Conservation (phyloP, 352 stramenopile genomes). For the Pythium insidiosum region DNA sequence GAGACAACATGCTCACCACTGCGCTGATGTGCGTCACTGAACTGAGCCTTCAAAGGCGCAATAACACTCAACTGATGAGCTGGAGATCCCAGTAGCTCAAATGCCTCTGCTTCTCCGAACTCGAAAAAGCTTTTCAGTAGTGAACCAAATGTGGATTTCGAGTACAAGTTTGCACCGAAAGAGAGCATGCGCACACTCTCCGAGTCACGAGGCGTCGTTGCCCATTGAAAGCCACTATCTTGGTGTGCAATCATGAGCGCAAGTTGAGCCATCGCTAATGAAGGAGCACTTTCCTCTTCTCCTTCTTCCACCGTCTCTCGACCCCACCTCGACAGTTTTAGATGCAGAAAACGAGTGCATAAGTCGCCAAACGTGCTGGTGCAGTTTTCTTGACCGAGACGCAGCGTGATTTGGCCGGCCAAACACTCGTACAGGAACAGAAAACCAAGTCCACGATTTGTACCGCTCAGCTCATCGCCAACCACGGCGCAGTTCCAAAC, state of each 20-base stretch:
- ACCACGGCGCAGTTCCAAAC: constrained; percentile 80
- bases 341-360: constrained; percentile 62
- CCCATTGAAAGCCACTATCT: constrained; percentile 40
- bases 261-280: constrained; percentile 68
- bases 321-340: constrained; percentile 81
- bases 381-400: constrained; percentile 61
- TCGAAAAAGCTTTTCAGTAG: constrained; percentile 85
- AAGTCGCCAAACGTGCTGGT: constrained; percentile 74
- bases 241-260: constrained; percentile 61
- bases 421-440: constrained; percentile 82
- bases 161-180: constrained; percentile 76
- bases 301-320: constrained; percentile 78
- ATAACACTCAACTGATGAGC: constrained; percentile 49
- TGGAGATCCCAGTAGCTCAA: constrained; percentile 41
- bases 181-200: constrained; percentile 65
- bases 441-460: constrained; percentile 70
- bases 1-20: too few species aligned
- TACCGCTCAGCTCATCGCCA: constrained; percentile 74
- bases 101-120: constrained; percentile 56
- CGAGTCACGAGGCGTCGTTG: constrained; percentile 48
- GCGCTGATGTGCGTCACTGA: constrained; percentile 37
- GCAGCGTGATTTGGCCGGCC: constrained; percentile 54
- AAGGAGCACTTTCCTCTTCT: constrained; percentile 71
- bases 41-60: constrained; percentile 52
- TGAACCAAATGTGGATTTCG: constrained; percentile 65